phyloP scores from a whole-genome alignment of 805 yeast genomes.

The Helenozyma rhizophorensis region DNA sequence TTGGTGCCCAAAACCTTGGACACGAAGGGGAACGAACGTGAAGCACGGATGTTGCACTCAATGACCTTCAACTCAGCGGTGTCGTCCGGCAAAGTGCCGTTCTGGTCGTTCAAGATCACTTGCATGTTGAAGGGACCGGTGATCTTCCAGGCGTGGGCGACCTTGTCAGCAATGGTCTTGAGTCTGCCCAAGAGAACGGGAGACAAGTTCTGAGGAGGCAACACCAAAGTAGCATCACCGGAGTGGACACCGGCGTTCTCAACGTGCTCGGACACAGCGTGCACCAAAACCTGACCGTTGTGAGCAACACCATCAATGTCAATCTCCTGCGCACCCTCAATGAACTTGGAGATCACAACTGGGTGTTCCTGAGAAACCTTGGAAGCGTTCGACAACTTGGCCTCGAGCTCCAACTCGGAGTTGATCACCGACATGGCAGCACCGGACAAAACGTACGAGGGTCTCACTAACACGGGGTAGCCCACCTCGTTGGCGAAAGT shows the following conservation, averaged over 20 bases:
- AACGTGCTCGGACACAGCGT: conserved; percentile 95
- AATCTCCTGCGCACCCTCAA: conserved; percentile 93
- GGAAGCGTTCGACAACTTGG: conserved; percentile 81
- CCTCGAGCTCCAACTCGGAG: conserved; percentile 71
- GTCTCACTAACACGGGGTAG: conserved; percentile 95
- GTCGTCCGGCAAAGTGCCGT: conserved; percentile 47
- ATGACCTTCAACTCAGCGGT: conserved; percentile 79
- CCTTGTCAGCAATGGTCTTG: conserved; percentile 87
- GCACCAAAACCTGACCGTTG: conserved; percentile 84
- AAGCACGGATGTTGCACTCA: conserved; percentile 98
- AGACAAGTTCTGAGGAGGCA: conserved; percentile 84
- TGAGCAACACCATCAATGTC: conserved; percentile 96
- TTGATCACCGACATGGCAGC: conserved; percentile 97
- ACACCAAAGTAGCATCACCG: conserved; percentile 93
- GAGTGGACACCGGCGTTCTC: conserved; percentile 99
- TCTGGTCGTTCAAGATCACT: conserved; percentile 55
- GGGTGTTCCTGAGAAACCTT: conserved; percentile 95
- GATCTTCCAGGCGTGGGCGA: conserved; percentile 89
- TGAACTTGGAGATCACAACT: conserved; percentile 93
- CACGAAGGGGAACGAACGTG: conserved; percentile 98
- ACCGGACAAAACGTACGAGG: conserved; percentile 95
- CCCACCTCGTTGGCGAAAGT: conserved; percentile 80
- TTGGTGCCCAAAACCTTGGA: conserved; percentile 94
- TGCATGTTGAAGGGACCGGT: conserved; percentile 99
- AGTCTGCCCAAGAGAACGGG: conserved; percentile 64